These are phyloP conservation scores for Populus tremula DNA, from an alignment of 345 rosid species.

Conservation along the genomic window DNA sequence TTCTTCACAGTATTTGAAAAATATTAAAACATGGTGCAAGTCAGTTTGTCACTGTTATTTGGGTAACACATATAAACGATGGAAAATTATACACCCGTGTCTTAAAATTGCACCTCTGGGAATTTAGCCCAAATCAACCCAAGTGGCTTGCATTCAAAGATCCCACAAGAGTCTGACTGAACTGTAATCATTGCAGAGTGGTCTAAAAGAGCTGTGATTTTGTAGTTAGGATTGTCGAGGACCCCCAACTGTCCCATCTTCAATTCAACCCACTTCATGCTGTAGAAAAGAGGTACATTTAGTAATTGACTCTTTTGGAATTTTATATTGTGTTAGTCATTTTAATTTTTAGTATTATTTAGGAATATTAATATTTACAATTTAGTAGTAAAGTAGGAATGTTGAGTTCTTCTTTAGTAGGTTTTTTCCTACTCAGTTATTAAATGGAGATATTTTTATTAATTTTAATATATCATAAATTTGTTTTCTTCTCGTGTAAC, in stretches of 20 bases:
- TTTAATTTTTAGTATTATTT: background rate
- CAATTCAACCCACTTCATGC: slow-evolving; percentile 98
- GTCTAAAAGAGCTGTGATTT: slow-evolving; percentile 90
- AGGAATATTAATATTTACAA: background rate
- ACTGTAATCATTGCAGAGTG: slow-evolving; percentile 94
- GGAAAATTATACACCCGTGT: background rate
- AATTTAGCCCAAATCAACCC: slow-evolving; percentile 88
- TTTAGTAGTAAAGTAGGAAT: background rate
- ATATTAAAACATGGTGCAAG: background rate
- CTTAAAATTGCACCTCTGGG: slow-evolving; percentile 56
- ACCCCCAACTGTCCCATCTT: slow-evolving; percentile 99
- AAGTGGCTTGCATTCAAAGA: slow-evolving; percentile 91
- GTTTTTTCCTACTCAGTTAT: too few species aligned
- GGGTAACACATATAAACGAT: background rate
- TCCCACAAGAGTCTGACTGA: slow-evolving; percentile 78
- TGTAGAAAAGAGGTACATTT: slow-evolving; percentile 25
- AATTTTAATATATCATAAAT: too few species aligned
- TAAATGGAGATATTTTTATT: too few species aligned
- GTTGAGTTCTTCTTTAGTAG: background rate
- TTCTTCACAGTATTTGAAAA: too few species aligned
- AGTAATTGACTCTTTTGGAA: background rate
- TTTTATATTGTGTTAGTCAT: background rate
- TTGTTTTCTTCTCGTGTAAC: too few species aligned
- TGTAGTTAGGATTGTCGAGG: slow-evolving; percentile 75
- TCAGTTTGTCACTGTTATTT: background rate